Percentiles rank a stretch among this genome's conserved stretches.
Conservation (phyloP, 1,284 basidiomycete genomes). For the Amylostereum chailletii region DNA sequence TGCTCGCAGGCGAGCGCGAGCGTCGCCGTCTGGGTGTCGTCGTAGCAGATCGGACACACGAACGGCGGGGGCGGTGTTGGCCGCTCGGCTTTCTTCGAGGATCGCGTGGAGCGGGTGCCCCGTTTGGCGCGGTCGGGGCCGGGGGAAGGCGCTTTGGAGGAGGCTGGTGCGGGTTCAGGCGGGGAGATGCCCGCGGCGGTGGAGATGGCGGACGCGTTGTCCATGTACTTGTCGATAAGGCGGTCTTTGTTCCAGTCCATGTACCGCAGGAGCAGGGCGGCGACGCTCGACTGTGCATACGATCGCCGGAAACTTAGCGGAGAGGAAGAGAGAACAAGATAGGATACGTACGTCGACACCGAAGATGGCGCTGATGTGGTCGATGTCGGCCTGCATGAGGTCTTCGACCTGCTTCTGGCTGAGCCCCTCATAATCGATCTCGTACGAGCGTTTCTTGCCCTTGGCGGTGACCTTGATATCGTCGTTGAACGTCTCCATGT, state of each 20-base stretch:
- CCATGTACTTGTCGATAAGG: conserved; percentile 94
- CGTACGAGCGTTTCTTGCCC: conserved; percentile 59
- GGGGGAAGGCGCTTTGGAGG: conserved; percentile 15
- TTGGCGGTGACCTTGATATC: conserved; percentile 52
- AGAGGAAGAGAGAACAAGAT: neutral
- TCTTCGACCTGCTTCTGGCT: conserved; percentile 65
- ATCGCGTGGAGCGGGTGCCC: conserved; percentile 34
- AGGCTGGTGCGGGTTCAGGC: neutral
- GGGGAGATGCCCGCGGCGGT: conserved; percentile 55
- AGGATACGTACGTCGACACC: conserved; percentile 69
- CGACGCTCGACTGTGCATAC: conserved; percentile 31
- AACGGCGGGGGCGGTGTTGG: conserved; percentile 19
- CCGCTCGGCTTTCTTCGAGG: conserved; percentile 24
- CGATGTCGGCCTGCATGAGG: conserved; percentile 70
- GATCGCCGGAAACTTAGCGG: neutral
- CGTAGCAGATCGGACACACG: conserved; percentile 87
- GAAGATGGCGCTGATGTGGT: conserved; percentile 79
- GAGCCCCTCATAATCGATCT: conserved; percentile 74
- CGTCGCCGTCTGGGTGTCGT: conserved; percentile 59
- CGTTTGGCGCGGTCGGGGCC: conserved; percentile 20
- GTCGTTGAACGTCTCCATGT: conserved; percentile 51
- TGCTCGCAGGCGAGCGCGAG: conserved; percentile 73
- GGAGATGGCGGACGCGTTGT: conserved; percentile 66
- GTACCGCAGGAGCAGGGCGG: conserved; percentile 77
- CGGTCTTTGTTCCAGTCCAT: conserved; percentile 95